Evolutionary conservation across 441 rosid species (phyloP).

Genomic region (Bruguiera hainesii): DNA sequence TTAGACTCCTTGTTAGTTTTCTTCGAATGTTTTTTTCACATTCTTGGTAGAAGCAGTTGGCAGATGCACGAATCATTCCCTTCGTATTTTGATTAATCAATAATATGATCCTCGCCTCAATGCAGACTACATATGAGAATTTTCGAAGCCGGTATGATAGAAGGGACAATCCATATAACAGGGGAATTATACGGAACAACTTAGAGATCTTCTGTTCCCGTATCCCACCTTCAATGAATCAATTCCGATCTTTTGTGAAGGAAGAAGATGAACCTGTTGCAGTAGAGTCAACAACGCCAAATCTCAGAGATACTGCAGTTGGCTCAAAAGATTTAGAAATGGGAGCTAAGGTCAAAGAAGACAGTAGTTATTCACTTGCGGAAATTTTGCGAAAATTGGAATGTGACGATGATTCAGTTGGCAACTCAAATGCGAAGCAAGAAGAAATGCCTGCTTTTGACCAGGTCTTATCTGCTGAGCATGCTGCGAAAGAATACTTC

Average conservation of each 20-base stretch:
- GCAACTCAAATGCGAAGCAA: conserved; percentile 40
- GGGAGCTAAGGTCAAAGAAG: conserved; percentile 54
- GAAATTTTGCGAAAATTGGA: conserved; percentile 67
- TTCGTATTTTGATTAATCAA: too few relatives aligned
- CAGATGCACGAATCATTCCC: too few relatives aligned
- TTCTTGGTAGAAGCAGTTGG: too few relatives aligned
- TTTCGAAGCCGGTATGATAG: conserved; percentile 87
- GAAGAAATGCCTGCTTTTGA: conserved; percentile 29
- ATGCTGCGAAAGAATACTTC: conserved; percentile 25
- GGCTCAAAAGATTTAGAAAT: conserved; percentile 75
- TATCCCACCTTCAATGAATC: conserved; percentile 75
- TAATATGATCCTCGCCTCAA: neutral
- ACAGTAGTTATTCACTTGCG: conserved; percentile 50
- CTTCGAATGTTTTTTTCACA: too few relatives aligned
- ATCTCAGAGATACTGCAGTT: conserved; percentile 39
- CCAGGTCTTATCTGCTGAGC: conserved; percentile 28
- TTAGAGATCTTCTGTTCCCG: conserved; percentile 57
- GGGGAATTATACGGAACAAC: conserved; percentile 50
- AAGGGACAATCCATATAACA: conserved; percentile 79
- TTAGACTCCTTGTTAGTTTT: too few relatives aligned
- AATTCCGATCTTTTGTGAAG: conserved; percentile 61
- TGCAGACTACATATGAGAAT: conserved; percentile 96
- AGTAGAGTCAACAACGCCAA: conserved; percentile 38
- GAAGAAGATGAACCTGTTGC: conserved; percentile 60
- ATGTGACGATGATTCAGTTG: conserved; percentile 60